Evolutionary conservation across 306 rosid species (phyloP).

Genomic region (Glycine latifolia): DNA sequence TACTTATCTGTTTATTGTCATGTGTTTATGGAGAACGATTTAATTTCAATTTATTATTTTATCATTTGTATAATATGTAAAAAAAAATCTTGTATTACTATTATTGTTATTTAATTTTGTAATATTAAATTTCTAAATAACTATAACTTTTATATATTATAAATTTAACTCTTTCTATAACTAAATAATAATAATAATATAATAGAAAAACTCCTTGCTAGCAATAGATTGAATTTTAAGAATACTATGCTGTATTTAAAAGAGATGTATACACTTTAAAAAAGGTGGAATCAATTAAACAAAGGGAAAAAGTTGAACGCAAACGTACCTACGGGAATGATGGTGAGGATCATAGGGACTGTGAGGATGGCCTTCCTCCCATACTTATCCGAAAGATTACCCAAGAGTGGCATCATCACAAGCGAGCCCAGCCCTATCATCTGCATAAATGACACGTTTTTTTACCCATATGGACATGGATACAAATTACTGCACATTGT

Average conservation of each 20-base stretch:
- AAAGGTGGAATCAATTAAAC: neutral
- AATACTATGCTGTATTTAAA: too few species aligned
- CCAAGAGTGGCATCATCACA: conserved; percentile 80
- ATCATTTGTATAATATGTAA: neutral
- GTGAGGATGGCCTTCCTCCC: conserved; percentile 87
- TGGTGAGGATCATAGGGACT: conserved; percentile 64
- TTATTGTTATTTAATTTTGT: neutral
- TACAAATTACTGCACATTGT: neutral
- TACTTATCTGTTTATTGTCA: neutral
- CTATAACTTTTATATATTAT: neutral
- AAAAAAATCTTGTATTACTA: neutral
- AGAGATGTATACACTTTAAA: too few species aligned
- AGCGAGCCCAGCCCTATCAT: conserved; percentile 84
- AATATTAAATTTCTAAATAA: too few species aligned
- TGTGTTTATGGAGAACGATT: neutral
- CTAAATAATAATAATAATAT: neutral
- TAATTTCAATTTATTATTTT: neutral
- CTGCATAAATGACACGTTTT: conserved; percentile 54
- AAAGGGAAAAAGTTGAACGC: neutral
- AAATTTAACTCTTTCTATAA: neutral
- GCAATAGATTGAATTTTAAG: too few species aligned
- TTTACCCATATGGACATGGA: neutral
- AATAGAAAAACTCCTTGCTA: too few species aligned
- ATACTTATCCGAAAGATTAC: conserved; percentile 77
- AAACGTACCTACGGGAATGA: conserved; percentile 74